These are phyloP conservation scores for Phyllostachys edulis DNA, from an alignment of 176 grass and related monocot species.

Conservation along the genomic window DNA sequence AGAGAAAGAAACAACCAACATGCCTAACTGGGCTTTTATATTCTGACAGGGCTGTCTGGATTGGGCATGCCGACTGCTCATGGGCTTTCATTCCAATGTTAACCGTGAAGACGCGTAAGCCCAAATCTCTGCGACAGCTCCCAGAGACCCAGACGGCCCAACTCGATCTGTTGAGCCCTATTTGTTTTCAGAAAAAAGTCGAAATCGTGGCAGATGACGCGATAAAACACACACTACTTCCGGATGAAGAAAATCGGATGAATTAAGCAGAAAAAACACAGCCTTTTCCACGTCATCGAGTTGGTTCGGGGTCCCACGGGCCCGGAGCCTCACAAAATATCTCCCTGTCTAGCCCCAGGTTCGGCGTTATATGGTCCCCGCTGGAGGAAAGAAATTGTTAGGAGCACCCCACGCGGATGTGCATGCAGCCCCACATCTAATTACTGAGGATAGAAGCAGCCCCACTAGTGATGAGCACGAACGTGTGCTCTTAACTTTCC, in stretches of 20 bases:
- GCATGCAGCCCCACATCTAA: not conserved
- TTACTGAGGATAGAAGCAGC: not conserved
- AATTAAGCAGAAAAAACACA: not conserved
- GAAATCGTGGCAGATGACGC: not conserved
- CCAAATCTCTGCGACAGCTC: no score
- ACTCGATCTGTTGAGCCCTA: no score
- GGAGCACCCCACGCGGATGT: not conserved
- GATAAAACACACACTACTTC: not conserved
- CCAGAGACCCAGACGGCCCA: no score
- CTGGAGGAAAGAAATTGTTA: not conserved
- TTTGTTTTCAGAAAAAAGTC: not conserved
- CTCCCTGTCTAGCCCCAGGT: not conserved
- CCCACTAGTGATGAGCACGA: no score
- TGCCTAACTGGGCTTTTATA: no score
- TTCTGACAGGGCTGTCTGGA: no score
- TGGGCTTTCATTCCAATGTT: no score
- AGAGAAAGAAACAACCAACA: no score
- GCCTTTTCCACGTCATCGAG: not conserved
- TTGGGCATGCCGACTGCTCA: no score
- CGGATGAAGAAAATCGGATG: not conserved
- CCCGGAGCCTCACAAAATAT: slow-evolving; percentile 23
- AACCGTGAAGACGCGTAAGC: no score
- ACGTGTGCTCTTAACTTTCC: no score
- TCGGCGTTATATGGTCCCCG: not conserved
- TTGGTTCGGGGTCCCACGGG: not conserved